Evolutionary conservation across 1,284 basidiomycete species (phyloP).

Genomic region (Cryptococcus neoformans): DNA sequence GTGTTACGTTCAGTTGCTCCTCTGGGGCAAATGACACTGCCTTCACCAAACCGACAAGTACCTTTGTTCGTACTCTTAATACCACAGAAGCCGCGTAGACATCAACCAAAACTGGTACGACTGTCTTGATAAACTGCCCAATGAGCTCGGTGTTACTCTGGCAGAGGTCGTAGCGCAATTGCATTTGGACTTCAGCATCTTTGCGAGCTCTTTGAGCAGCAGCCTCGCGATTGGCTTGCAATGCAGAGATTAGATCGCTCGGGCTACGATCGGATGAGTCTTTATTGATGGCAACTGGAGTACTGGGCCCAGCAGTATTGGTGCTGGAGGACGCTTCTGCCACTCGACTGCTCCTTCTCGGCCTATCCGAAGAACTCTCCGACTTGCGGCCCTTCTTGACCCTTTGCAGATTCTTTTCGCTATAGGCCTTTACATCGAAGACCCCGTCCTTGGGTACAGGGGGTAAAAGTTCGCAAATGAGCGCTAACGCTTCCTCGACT

Average conservation of each 20-base stretch:
- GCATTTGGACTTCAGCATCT: slow-evolving; percentile 43
- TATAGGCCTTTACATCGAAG: slow-evolving; percentile 85
- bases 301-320: background rate
- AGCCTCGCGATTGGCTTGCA: slow-evolving; percentile 8
- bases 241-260: slow-evolving; percentile 1
- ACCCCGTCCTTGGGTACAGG: slow-evolving; percentile 86
- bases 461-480: slow-evolving; percentile 85
- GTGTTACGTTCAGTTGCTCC: slow-evolving; percentile 67
- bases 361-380: slow-evolving; percentile 13
- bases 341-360: slow-evolving; percentile 16
- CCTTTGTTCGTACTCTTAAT: slow-evolving; percentile 78
- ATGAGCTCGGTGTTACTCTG: slow-evolving; percentile 72
- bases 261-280: background rate
- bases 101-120: slow-evolving; percentile 88
- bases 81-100: slow-evolving; percentile 93
- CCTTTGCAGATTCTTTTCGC: slow-evolving; percentile 70
- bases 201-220: slow-evolving; percentile 29
- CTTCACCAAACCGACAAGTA: slow-evolving; percentile 78
- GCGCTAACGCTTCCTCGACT: slow-evolving; percentile 82
- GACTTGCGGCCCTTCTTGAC: slow-evolving; percentile 30
- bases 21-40: slow-evolving; percentile 81
- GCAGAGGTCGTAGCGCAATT: slow-evolving; percentile 56
- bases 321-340: slow-evolving; percentile 9
- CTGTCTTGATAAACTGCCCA: slow-evolving; percentile 74
- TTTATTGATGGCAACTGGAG: background rate